Evolutionary conservation across 495 filamentous ascomycete genomes (phyloP), one percentile per base, ranked within the genome.

Genomic region (Antarctomyces pellizariae): DNA sequence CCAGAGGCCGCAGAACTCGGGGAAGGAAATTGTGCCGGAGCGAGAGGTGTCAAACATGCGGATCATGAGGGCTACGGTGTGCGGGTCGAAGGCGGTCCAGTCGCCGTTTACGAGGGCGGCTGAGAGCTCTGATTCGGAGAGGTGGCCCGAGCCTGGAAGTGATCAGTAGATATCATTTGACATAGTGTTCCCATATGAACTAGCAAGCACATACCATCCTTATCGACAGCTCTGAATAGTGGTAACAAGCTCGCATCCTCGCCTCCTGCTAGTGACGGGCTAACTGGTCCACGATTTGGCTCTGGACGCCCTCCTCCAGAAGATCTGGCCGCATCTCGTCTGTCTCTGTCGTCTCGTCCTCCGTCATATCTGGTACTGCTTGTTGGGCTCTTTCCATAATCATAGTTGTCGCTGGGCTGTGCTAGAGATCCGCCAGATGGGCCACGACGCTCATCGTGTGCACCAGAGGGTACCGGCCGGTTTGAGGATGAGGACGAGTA

Each of bases 21-120:
- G 71, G 45, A 92, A 97, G 25, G 67, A 75, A 43, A 97, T 91
- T 4, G 68, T 75, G 24, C 84, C 82, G 30, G 64, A 74, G 31
- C 75, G 71, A 53, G 92, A 75, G 35, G 59, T 69, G 53, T 95
- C 86, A 51, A 97, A 97, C 86, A 95, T 95, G 43, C 72, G 68
- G 34, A 95, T 92, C 86, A 97, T 95, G 79, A 92, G 89, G 34
- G 73, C 72, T 31, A 97, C 79, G 2, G 86, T 97, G 37, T 91
- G 76, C n/a, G 72, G 67, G 50, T 97, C 89, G 47, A 97, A 97
- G 3, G 74, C 63, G 3, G 77, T 74, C 60, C 71, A 95, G 54
- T 97, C 86, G 22, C 80, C 84, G 47, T 97, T 97, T 21, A 97
- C 89, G 5, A 97, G 68, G 7, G 86, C 86, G 0, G 76, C 73